These are phyloP conservation scores for Nepenthes alata DNA, from an alignment of 179 eudicot species.

Conservation along the genomic window DNA sequence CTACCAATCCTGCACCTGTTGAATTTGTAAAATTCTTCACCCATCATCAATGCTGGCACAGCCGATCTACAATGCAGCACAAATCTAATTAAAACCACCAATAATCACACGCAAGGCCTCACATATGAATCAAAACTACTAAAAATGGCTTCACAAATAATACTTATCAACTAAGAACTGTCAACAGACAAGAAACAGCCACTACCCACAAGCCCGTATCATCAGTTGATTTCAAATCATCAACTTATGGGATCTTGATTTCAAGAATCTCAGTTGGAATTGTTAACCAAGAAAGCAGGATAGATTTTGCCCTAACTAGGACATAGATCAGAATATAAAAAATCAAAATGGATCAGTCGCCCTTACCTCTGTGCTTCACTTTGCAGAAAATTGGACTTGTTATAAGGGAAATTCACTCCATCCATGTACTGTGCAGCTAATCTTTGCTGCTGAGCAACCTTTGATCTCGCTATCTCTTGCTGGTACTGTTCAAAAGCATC, in stretches of 20 bases:
- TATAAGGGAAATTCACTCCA: constrained; percentile 33
- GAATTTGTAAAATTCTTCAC: constrained; percentile 47
- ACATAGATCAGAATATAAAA: not conserved
- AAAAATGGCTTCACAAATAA: not conserved
- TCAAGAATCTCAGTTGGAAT: not conserved
- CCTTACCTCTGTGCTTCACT: constrained; percentile 49
- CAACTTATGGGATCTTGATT: not conserved
- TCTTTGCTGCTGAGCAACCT: constrained; percentile 47
- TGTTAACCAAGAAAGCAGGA: not conserved
- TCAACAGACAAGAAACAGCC: not conserved
- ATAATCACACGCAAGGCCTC: not conserved
- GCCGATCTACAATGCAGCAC: constrained; percentile 37
- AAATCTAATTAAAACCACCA: not conserved
- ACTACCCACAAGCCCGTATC: not conserved
- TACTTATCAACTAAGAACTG: not conserved
- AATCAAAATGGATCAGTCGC: not conserved
- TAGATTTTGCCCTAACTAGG: not conserved
- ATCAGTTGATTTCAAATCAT: not conserved
- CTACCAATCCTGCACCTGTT: constrained; percentile 41
- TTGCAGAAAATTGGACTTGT: constrained; percentile 32
- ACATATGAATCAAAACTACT: not conserved
- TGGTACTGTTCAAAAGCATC: constrained; percentile 45
- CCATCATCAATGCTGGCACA: constrained; percentile 60
- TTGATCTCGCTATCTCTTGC: constrained; percentile 47
- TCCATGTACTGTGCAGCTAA: constrained; percentile 49